phyloP scores from a whole-genome alignment of 2,329 filamentous ascomycete genomes.

The Teratosphaeria destructans region DNA sequence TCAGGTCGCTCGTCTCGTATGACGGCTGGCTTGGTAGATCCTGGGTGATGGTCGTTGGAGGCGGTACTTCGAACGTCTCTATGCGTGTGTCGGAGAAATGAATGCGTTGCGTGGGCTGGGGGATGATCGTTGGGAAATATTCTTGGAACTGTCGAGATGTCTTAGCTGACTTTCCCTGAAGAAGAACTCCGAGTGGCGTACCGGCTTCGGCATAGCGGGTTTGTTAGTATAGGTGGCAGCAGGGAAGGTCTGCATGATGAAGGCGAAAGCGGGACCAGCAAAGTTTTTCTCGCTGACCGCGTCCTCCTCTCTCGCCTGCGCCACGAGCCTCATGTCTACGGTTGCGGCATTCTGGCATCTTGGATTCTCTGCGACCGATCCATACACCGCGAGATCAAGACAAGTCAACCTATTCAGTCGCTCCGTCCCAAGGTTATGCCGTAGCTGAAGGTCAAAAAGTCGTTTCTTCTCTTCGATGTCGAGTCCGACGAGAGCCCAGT shows the following conservation, averaged over 20 bases:
- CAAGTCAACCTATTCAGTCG: constrained; percentile 5
- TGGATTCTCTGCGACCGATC: constrained; percentile 8
- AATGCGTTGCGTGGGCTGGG: not conserved
- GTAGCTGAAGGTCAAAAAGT: constrained; percentile 33
- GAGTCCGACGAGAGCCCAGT: constrained; percentile 31
- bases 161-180: constrained; percentile 10
- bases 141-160: not conserved
- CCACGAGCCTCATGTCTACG: constrained; percentile 12
- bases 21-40: constrained; percentile 22
- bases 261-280: constrained; percentile 5
- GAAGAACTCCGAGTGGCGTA: constrained; percentile 8
- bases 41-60: constrained; percentile 7
- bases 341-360: constrained; percentile 12
- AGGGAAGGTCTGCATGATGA: constrained; percentile 13
- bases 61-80: not conserved
- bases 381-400: constrained; percentile 10
- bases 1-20: constrained; percentile 7
- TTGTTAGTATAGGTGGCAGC: constrained; percentile 10
- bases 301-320: constrained; percentile 8
- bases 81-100: not conserved
- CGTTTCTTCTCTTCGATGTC: constrained; percentile 34
- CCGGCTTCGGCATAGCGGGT: constrained; percentile 3
- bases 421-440: constrained; percentile 20
- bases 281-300: constrained; percentile 2
- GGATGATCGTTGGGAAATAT: not conserved